These are phyloP conservation scores for Mycena sanguinolenta DNA, from an alignment of 768 basidiomycete genomes.

Conservation along the genomic window DNA sequence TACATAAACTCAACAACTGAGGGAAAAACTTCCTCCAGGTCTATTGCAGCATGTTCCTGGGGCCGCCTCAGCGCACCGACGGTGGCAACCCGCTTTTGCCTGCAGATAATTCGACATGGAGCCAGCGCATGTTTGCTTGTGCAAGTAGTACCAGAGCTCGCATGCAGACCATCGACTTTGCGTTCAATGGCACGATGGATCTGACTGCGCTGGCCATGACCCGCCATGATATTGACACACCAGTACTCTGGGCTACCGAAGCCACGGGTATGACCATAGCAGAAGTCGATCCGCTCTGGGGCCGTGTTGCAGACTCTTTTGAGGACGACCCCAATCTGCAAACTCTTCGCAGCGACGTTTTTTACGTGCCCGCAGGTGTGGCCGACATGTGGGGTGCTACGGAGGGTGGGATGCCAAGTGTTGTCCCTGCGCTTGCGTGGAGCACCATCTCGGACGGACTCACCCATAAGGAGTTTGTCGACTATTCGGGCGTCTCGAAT, in stretches of 20 bases:
- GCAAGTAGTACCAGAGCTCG: slow-evolving; percentile 37
- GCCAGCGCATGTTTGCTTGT: slow-evolving; percentile 36
- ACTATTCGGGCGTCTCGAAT: slow-evolving; percentile 31
- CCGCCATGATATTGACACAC: slow-evolving; percentile 27
- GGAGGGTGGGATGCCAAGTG: slow-evolving; percentile 3
- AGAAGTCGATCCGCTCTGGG: slow-evolving; percentile 36
- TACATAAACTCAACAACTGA: no score
- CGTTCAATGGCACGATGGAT: slow-evolving; percentile 30
- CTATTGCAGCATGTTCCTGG: slow-evolving; percentile 37
- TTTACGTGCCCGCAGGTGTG: slow-evolving; percentile 35
- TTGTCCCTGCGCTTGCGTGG: slow-evolving; percentile 30
- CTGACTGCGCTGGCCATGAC: slow-evolving; percentile 20
- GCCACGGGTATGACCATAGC: slow-evolving; percentile 17
- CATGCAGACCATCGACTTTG: slow-evolving; percentile 32
- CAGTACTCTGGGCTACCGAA: slow-evolving; percentile 34
- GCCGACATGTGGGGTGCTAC: slow-evolving; percentile 26
- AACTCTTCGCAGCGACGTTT: slow-evolving; percentile 32
- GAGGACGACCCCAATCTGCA: slow-evolving; percentile 18
- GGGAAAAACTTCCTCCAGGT: no score
- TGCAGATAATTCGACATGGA: slow-evolving; percentile 39
- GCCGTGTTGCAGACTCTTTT: slow-evolving; percentile 21
- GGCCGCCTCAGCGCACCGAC: slow-evolving; percentile 38
- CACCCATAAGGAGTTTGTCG: no score
- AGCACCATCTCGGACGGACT: neutral
- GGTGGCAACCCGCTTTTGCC: slow-evolving; percentile 35